Percentiles rank a stretch among this genome's conserved stretches.
These are phyloP conservation scores for Penicillium ochrochloron DNA, from an alignment of 495 filamentous ascomycete species.

Conservation along the genomic window DNA sequence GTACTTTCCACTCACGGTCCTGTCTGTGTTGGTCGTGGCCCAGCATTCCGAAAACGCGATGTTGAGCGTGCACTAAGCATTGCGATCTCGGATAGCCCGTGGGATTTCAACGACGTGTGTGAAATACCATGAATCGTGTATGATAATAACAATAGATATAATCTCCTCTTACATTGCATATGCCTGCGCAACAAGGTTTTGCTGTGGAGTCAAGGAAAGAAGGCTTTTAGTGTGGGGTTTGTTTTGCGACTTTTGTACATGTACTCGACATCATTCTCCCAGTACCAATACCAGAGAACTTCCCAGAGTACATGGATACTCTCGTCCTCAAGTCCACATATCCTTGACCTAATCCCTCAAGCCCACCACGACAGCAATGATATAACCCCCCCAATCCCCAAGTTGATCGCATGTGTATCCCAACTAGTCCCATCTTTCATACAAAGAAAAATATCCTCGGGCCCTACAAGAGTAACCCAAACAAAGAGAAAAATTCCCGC, in stretches of 20 bases:
- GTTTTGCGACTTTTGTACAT: background rate
- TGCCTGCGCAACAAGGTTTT: no score
- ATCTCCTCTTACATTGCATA: background rate
- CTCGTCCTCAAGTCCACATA: background rate
- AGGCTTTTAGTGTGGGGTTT: background rate
- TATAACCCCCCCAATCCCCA: background rate
- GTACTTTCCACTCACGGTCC: slow-evolving; percentile 23
- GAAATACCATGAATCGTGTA: background rate
- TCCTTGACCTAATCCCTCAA: background rate
- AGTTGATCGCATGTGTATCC: background rate
- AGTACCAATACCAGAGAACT: background rate
- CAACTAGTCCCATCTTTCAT: background rate
- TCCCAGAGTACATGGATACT: background rate
- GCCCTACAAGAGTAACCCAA: background rate
- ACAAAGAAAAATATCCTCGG: background rate
- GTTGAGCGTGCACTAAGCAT: slow-evolving; percentile 34
- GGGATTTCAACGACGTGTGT: slow-evolving; percentile 13
- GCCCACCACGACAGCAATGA: background rate
- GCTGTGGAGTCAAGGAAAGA: background rate
- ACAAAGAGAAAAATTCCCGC: background rate
- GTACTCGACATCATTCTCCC: background rate
- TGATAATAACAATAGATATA: slow-evolving; percentile 1
- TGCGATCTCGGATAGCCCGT: slow-evolving; percentile 29
- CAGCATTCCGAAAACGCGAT: slow-evolving; percentile 31
- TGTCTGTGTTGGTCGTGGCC: slow-evolving; percentile 38